Evolutionary conservation across 352 stramenopile species (phyloP).

Genomic region (Globisporangium nodosum): DNA sequence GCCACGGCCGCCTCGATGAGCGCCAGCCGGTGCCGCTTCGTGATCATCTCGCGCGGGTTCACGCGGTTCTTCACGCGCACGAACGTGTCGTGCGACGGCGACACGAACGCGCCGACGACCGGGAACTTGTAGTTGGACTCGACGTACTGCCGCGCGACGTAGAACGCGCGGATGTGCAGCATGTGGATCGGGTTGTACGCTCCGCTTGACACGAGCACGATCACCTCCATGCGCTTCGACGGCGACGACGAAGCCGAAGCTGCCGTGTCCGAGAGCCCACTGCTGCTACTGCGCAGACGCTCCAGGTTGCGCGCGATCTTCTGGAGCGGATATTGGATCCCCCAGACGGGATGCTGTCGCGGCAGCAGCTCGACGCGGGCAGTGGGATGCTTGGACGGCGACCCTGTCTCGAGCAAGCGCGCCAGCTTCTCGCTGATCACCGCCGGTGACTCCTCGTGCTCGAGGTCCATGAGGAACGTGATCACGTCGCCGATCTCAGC

Average conservation of each 20-base stretch:
- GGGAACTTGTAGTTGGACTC: constrained; percentile 77
- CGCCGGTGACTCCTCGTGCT: constrained; percentile 24
- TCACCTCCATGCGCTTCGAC: constrained; percentile 41
- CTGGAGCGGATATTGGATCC: constrained; percentile 64
- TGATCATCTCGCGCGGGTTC: constrained; percentile 74
- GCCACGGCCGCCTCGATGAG: constrained; percentile 62
- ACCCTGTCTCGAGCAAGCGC: constrained; percentile 40
- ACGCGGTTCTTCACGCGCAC: constrained; percentile 66
- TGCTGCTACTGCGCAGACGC: constrained; percentile 18
- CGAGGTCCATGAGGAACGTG: constrained; percentile 42
- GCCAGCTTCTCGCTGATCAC: constrained; percentile 31
- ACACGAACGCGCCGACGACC: constrained; percentile 75
- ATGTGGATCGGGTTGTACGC: constrained; percentile 80
- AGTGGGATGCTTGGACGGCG: constrained; percentile 45
- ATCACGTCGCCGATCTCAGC: constrained; percentile 71
- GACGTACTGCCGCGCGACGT: constrained; percentile 70
- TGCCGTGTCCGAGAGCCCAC: neutral
- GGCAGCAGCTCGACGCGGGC: constrained; percentile 21
- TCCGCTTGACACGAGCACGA: constrained; percentile 68
- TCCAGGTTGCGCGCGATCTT: constrained; percentile 69
- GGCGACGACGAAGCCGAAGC: constrained; percentile 15
- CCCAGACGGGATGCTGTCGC: constrained; percentile 38
- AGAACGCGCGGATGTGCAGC: constrained; percentile 71
- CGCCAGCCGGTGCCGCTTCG: constrained; percentile 53
- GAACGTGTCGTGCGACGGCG: constrained; percentile 68